phyloP scores from a whole-genome alignment of 495 filamentous ascomycete genomes.

The Friedmanniomyces endolithicus region DNA sequence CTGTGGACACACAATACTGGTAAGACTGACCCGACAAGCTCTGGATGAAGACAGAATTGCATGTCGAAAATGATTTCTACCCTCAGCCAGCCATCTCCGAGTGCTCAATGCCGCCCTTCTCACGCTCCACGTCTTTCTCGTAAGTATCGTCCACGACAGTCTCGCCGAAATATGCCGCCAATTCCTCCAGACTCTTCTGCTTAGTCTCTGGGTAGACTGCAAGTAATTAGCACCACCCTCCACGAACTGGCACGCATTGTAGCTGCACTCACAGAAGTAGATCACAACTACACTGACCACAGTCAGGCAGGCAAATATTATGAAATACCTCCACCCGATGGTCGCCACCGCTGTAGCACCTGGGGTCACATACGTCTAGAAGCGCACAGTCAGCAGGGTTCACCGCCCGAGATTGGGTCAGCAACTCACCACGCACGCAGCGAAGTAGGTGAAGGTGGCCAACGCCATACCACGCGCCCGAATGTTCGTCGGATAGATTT shows the following conservation, averaged over 20 bases:
- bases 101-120: not conserved
- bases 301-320: constrained; percentile 23
- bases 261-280: constrained; percentile 13
- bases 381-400: not conserved
- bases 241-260: not conserved
- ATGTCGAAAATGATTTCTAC: not conserved
- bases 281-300: constrained; percentile 20
- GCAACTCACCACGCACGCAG: constrained; percentile 15
- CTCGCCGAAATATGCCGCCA: constrained; percentile 23
- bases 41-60: no score
- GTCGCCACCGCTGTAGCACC: constrained; percentile 20
- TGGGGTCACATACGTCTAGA: constrained; percentile 19
- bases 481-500: constrained; percentile 26
- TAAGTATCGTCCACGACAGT: constrained; percentile 15
- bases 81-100: not conserved
- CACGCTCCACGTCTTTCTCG: not conserved
- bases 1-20: no score
- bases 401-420: not conserved
- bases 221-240: not conserved
- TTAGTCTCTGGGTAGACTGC: constrained; percentile 21
- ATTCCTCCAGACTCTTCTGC: constrained; percentile 20
- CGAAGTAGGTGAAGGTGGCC: constrained; percentile 22
- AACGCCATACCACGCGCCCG: constrained; percentile 20
- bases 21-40: no score
- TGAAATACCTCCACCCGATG: constrained; percentile 10